Base-by-base conservation (phyloP, 257 asterid species). In the Misopates orontium region DNA sequence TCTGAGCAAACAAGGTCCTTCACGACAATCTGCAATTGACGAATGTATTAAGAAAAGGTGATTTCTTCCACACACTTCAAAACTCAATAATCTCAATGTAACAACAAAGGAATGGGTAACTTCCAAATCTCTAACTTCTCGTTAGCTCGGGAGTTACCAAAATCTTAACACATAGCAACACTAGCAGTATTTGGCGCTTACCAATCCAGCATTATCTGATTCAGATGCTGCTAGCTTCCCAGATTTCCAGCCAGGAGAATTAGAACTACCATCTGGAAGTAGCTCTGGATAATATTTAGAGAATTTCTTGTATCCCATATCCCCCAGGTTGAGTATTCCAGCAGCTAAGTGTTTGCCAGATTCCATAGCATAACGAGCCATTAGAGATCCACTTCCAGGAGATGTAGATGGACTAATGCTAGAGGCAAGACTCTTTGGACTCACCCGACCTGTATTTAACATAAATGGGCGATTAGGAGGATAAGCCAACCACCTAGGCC, bases 401-500 rank as follows among this genome's bases (percentile, higher is more conserved):
- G 86, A 85, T 45, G 86, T 79, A 48, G 90, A 81, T 58, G 86
- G 89, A 74, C 87, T 83, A 47, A 70, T 73, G 60, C 82, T 73
- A 66, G 95, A 73, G 69, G 84, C 73, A 50, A 84, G 78, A 63
- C 70, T 85, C 73, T 77, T 83, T 44, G 89, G 81, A 73, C 84
- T 84, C 72, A 82, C 78, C 47, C 83, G 79, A 53, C 88, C 86
- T 3, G 81, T 70, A 64, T 73, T 79, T 73, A 79, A 75, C 73
- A 77, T 60, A 68, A 80, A 75, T 8, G 95, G 92, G 47, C 85
- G 86, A 66, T 78, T 78, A 54, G 95, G 86, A 56, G 95, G 69
- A 61, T 81, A 87, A 2, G 92, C 92, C 83, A 87, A 70, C 95
- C 95, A 87, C 76, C 95, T 80, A 66, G 92, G 79, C 60, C 95